Base-by-base conservation (phyloP, 805 yeast genomes). In the Hanseniaspora vineae region DNA sequence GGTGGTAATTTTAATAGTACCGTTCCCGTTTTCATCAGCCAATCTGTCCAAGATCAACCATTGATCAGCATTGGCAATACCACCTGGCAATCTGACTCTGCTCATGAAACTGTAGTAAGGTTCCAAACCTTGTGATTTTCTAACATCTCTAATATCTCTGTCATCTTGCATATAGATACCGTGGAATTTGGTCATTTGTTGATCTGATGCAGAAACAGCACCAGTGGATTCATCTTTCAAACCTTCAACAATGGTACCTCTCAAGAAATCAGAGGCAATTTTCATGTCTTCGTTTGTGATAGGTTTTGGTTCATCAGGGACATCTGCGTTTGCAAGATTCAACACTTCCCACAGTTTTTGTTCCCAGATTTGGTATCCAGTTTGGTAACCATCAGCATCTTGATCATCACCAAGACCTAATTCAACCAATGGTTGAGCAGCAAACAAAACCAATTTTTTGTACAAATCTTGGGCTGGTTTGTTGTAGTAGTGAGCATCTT, bases 131-230 rank as follows among this genome's bases (percentile, higher is more conserved):
- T 84, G 86, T 44, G 85, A 77, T 68, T 89, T 90, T 61, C 97
- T 81, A 57, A 84, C 83, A 49, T 90, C 97, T 65, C 97, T 78
- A 50, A 90, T 72, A 66, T 90, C 97, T 71, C 97, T 85, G 64
- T 90, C 97, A 66, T 90, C 97, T 70, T 90, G 97, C 95, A 90
- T 87, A 66, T 90, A 90, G 55, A 88, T 87, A 68, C 97, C 97
- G 66, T 90, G 97, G 78, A 90, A 90, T 68, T 90, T 90, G 55
- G 97, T 88, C 65, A 90, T 67, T 67, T 89, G 97, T 68, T 88
- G 95, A 66, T 88, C 97, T 49, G 77, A 77, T 13, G 96, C 92
- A 54, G 83, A 76, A 54, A 90, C 84, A 14, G 96, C 89, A 53
- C 97, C 96, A 10, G 97, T 90, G 3, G 87, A 72, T 49, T 75